These are phyloP conservation scores for Myxozyma vanderwaltii DNA, from an alignment of 805 yeast genomes.

Conservation along the genomic window DNA sequence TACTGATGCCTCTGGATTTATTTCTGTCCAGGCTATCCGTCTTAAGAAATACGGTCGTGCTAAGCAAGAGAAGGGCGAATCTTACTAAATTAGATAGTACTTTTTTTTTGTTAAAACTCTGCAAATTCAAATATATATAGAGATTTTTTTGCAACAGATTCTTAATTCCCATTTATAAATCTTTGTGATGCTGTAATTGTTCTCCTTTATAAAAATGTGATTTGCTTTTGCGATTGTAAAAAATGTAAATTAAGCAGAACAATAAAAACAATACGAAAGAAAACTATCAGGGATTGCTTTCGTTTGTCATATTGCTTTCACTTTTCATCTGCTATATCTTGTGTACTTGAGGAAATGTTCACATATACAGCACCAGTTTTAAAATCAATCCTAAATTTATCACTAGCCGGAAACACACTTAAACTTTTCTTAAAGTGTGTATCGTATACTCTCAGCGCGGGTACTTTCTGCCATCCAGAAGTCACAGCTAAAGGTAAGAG, in stretches of 20 bases:
- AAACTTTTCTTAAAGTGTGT: constrained; percentile 65
- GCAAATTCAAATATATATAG: background rate
- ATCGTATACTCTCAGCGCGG: constrained; percentile 67
- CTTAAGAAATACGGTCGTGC: constrained; percentile 97
- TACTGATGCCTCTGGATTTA: constrained; percentile 95
- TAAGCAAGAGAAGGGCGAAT: constrained; percentile 75
- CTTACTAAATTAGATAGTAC: constrained; percentile 35
- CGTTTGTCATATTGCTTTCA: too few relatives aligned
- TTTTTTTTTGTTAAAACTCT: background rate
- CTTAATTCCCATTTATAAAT: background rate
- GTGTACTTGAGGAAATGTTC: constrained; percentile 17
- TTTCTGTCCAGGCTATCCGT: constrained; percentile 97
- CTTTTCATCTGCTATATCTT: background rate
- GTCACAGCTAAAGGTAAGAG: constrained; percentile 39
- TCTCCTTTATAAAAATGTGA: background rate
- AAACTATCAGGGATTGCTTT: too few relatives aligned
- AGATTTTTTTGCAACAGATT: background rate
- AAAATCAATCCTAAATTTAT: constrained; percentile 34
- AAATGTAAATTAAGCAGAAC: too few relatives aligned
- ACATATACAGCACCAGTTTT: constrained; percentile 30
- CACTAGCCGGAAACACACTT: constrained; percentile 52
- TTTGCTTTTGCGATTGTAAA: background rate
- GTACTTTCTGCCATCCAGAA: constrained; percentile 47
- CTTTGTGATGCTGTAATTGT: background rate
- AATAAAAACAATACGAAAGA: too few relatives aligned